Evolutionary conservation across 1,139 yeast species (phyloP), one percentile per base, ranked within the genome.

Genomic region (Kodamaea arcana): DNA sequence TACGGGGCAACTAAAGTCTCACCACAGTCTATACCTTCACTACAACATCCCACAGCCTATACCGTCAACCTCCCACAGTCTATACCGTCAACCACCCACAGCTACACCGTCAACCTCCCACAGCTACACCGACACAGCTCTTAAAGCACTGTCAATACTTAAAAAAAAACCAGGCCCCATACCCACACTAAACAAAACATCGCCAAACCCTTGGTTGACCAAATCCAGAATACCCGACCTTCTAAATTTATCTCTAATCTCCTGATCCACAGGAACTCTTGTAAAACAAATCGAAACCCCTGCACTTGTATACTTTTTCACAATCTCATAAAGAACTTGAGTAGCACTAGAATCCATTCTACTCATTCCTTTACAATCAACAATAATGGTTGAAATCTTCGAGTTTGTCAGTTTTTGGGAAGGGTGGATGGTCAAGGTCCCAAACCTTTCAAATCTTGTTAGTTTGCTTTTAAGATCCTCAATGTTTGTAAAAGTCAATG

Each of bases 311-410:
- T 60, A 60, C 30, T 51, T 46, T 13, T 39, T 35, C 4, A 60
- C 45, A 17, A 55, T 49, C 41, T 62, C 68, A 35, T 45, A 47
- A n/a, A 62, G 46, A 4, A 52, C 50, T 31, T 60, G 66, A 6
- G 58, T 58, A 1, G 68, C 68, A 4, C 62, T 50, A 1, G 65
- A 49, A 40, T 62, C 69, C 26, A 62, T 49, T 3, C 41, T 39
- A 7, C 48, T 41, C 66, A 62, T 60, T 1, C 66, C 69, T 35
- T 61, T 59, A 29, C 65, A 54, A 36, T 62, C 69, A 35, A 62
- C 51, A 4, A 62, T 46, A 14, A 61, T 45, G 27, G 50, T 53
- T 27, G 53, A 51, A 32, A 56, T 50, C 27, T 42, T 47, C 15
- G 51, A 41, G 15, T 34, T 45, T 2, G 51, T 51, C 24, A 17